These are phyloP conservation scores for Phycomyces nitens DNA, from an alignment of 192 early-diverging fungal genomes.

Conservation along the genomic window DNA sequence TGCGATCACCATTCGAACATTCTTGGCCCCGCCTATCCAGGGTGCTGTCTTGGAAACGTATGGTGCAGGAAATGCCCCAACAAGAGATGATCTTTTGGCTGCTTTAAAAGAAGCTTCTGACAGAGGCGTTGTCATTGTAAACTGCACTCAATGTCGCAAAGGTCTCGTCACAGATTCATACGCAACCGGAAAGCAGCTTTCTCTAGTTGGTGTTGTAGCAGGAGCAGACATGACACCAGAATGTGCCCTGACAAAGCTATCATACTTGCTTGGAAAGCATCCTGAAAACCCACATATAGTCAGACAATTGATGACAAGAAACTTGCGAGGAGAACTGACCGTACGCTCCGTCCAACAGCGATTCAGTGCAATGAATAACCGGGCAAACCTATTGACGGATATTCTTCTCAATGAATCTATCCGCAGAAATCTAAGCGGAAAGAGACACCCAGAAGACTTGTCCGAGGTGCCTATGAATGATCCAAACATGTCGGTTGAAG, in stretches of 20 bases:
- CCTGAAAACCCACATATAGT: constrained; percentile 43
- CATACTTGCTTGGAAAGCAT: constrained; percentile 79
- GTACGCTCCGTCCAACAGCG: constrained; percentile 57
- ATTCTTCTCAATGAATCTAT: constrained; percentile 41
- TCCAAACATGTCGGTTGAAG: constrained; percentile 34
- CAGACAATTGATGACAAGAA: constrained; percentile 76
- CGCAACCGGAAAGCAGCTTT: constrained; percentile 82
- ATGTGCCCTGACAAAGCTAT: constrained; percentile 94
- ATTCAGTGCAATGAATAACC: constrained; percentile 60
- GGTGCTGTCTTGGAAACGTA: constrained; percentile 96
- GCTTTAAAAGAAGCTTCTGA: constrained; percentile 83
- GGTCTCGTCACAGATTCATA: constrained; percentile 90
- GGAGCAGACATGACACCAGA: constrained; percentile 95
- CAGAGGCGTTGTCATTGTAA: constrained; percentile 94
- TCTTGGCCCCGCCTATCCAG: constrained; percentile 78
- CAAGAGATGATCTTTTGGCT: constrained; percentile 78
- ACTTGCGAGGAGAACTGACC: constrained; percentile 92
- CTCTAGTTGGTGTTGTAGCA: constrained; percentile 77
- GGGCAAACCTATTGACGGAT: constrained; percentile 52
- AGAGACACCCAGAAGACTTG: background rate
- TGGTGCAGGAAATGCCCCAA: constrained; percentile 95
- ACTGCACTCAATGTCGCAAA: constrained; percentile 87
- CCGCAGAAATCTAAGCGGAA: background rate
- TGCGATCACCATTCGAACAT: constrained; percentile 79
- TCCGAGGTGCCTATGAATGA: constrained; percentile 3